Evolutionary conservation across 2,329 filamentous ascomycete genomes (phyloP).

Genomic region (Claviceps quebecensis): DNA sequence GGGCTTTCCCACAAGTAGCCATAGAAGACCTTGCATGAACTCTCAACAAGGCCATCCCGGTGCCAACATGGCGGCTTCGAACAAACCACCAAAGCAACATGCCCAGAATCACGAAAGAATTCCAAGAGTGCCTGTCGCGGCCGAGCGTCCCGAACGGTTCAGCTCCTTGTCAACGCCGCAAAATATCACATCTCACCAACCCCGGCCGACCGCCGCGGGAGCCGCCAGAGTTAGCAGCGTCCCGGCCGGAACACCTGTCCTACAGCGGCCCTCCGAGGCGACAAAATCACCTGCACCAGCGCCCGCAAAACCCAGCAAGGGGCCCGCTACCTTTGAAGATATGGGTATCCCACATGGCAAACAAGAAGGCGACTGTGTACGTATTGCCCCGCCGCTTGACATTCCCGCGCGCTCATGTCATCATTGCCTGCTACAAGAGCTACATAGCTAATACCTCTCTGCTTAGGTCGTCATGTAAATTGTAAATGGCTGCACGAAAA

Average conservation of each 20-base stretch:
- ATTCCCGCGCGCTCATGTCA: background rate
- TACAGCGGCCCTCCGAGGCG: slow-evolving; percentile 4
- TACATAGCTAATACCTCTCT: background rate
- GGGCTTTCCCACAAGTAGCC: slow-evolving; percentile 11
- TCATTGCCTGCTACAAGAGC: background rate
- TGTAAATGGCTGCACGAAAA: background rate
- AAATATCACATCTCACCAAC: slow-evolving; percentile 6
- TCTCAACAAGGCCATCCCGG: slow-evolving; percentile 12
- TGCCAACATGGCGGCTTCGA: slow-evolving; percentile 18
- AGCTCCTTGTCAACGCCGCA: slow-evolving; percentile 18
- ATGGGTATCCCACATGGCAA: slow-evolving; percentile 88
- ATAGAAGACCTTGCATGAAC: slow-evolving; percentile 13
- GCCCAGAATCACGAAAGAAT: slow-evolving; percentile 16
- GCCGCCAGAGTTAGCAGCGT: slow-evolving; percentile 23
- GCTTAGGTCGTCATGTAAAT: background rate
- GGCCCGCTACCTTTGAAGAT: slow-evolving; percentile 91
- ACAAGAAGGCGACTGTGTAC: slow-evolving; percentile 82
- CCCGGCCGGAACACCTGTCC: slow-evolving; percentile 17
- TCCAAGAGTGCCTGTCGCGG: slow-evolving; percentile 18
- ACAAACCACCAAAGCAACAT: slow-evolving; percentile 16
- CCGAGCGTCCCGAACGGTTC: slow-evolving; percentile 18
- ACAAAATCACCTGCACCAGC: slow-evolving; percentile 13
- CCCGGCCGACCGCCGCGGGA: slow-evolving; percentile 9
- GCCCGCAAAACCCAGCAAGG: slow-evolving; percentile 41
- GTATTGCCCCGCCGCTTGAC: slow-evolving; percentile 14